These are phyloP conservation scores for Backusella mclennaniae DNA, from an alignment of 192 early-diverging fungal genomes.

Conservation along the genomic window DNA sequence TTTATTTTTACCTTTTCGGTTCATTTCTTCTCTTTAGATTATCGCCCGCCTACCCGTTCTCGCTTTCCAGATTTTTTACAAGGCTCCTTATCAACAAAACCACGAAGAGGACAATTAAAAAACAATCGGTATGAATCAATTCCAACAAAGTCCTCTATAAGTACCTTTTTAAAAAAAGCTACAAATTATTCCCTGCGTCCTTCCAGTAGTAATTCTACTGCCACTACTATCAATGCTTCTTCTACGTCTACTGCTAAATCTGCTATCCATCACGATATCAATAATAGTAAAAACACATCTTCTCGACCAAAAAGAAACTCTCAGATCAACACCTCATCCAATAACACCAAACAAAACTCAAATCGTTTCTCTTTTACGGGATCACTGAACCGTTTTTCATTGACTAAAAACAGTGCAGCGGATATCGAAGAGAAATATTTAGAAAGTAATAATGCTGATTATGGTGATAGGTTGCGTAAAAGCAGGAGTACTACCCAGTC, in stretches of 20 bases:
- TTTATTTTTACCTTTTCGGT: not conserved
- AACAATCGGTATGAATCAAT: not conserved
- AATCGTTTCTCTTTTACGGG: slow-evolving; percentile 7
- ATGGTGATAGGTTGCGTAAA: not conserved
- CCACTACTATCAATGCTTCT: not conserved
- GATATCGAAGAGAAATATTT: not conserved
- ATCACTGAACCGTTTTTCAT: slow-evolving; percentile 9
- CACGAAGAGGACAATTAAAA: not conserved
- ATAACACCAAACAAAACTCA: not conserved
- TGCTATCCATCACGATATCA: not conserved
- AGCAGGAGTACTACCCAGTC: not conserved
- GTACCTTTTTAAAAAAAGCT: slow-evolving; percentile 8
- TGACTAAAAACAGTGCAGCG: not conserved
- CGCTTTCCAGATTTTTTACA: slow-evolving; percentile 2
- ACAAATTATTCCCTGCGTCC: slow-evolving; percentile 6
- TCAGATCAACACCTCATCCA: not conserved
- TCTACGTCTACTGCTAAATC: not conserved
- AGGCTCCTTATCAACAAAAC: not conserved
- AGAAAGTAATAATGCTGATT: not conserved
- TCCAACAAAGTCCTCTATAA: not conserved
- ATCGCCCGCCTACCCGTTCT: not conserved
- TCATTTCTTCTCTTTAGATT: not conserved
- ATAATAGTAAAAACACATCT: not conserved
- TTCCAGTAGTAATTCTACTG: not conserved
- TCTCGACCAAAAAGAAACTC: not conserved